Evolutionary conservation across 371 early-diverging fungal genomes (phyloP).

Genomic region (Circinella minor): DNA sequence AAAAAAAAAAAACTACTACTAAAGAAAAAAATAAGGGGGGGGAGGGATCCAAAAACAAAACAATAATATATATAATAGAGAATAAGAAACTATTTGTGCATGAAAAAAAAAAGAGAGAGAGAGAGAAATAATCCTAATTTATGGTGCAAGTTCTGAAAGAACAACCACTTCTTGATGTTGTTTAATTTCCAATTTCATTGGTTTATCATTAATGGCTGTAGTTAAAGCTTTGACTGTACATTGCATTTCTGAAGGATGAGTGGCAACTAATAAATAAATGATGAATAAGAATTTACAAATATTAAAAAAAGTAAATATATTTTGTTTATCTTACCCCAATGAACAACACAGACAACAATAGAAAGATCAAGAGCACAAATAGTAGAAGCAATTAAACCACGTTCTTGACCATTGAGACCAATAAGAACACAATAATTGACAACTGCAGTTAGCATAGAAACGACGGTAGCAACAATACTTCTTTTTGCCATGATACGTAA

Average conservation of each 20-base stretch:
- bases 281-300: too few relatives aligned
- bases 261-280: constrained; percentile 15
- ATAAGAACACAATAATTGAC: constrained; percentile 44
- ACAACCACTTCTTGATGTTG: constrained; percentile 43
- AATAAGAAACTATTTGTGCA: not conserved
- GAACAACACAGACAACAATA: constrained; percentile 33
- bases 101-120: not conserved
- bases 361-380: constrained; percentile 30
- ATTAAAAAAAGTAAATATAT: too few relatives aligned
- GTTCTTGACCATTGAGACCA: constrained; percentile 29
- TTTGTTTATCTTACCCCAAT: constrained; percentile 52
- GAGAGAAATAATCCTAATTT: not conserved
- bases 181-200: constrained; percentile 33
- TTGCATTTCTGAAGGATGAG: constrained; percentile 29
- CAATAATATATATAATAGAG: not conserved
- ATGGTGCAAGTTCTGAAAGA: constrained; percentile 26
- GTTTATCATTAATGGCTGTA: constrained; percentile 13
- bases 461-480: constrained; percentile 39
- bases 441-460: constrained; percentile 36
- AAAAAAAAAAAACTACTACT: not conserved
- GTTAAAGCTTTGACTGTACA: constrained; percentile 16
- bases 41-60: not conserved
- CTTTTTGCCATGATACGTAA: constrained; percentile 48
- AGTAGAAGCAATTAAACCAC: constrained; percentile 30
- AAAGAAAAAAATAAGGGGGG: not conserved